Evolutionary conservation across 805 yeast species (phyloP), one percentile per base, ranked within the genome.

Genomic region (Schwanniomyces sp.): DNA sequence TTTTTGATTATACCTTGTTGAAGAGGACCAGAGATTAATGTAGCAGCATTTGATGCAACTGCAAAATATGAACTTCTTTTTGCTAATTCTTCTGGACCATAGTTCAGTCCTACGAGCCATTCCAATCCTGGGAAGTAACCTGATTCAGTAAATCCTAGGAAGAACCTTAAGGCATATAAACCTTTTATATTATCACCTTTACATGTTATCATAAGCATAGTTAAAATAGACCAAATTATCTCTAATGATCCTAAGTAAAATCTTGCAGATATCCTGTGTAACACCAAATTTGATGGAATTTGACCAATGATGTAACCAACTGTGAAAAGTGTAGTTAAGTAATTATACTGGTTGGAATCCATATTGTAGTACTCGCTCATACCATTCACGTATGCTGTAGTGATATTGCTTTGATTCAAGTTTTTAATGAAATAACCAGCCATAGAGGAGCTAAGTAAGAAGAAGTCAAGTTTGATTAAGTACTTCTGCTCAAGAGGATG

Each of bases 71-170:
- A 55, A 7, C 69, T 58, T 40, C 73, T 44, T 36, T 59, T 62
- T 12, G 65, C 52, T 34, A 67, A 48, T 41, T 67, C 72, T n/a
- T 42, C 45, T 2, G 60, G 55, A 6, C 60, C 49, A 44, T 64
- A 64, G 46, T 62, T 59, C n/a, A 64, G 58, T n/a, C 71, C 71
- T 7, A 67, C 56, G 40, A 81, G 63, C 53, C 79, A 82, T 54
- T 83, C 86, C 47, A 81, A 72, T 17, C 81, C 82, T 5, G 90
- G 86, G 58, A 77, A 78, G 53, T 70, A 76, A 0, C 81, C 81
- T 11, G 76, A 66, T 47, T 78, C 82, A 9, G 67, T 54, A 24
- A 79, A 58, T 0, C 82, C 84, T 21, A 75, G 47, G 4, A 74
- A 49, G 37, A 76, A 68, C 49, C 78, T 48, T 7, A 67, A 30